These are phyloP conservation scores for Prunus fruticosa DNA, from an alignment of 306 rosid genomes.

Conservation along the genomic window DNA sequence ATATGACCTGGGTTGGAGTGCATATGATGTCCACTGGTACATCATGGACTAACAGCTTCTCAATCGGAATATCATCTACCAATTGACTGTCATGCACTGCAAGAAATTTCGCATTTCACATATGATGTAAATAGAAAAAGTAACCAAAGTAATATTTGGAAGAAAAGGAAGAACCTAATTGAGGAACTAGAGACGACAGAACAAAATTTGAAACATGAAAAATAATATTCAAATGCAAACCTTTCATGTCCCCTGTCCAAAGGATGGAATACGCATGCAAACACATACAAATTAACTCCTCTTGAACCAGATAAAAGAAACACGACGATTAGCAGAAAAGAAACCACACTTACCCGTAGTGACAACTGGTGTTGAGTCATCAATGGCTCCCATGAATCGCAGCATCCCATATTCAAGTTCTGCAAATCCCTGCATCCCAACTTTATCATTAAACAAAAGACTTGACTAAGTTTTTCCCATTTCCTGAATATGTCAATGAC, in stretches of 20 bases:
- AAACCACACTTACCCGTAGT: slow-evolving; percentile 59
- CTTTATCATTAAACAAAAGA: slow-evolving; percentile 2
- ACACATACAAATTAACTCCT: neutral
- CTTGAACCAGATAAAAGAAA: neutral
- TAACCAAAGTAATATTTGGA: neutral
- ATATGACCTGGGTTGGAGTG: slow-evolving; percentile 76
- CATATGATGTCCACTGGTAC: slow-evolving; percentile 92
- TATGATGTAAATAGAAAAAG: neutral
- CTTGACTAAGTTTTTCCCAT: neutral
- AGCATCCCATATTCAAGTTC: slow-evolving; percentile 94
- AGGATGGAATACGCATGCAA: neutral
- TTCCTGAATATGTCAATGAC: neutral
- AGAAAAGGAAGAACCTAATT: too few relatives aligned
- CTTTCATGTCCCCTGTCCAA: neutral
- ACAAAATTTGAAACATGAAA: neutral
- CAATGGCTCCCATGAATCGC: slow-evolving; percentile 80
- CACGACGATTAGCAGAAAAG: neutral
- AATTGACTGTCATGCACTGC: slow-evolving; percentile 87
- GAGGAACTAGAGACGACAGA: too few relatives aligned
- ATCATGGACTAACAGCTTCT: slow-evolving; percentile 76
- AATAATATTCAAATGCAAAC: neutral
- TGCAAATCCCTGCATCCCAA: slow-evolving; percentile 73
- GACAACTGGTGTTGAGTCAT: slow-evolving; percentile 73
- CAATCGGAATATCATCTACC: slow-evolving; percentile 80
- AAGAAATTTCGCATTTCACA: slow-evolving; percentile 16